Conservation (phyloP, 306 rosid species). For the Hylodesmum podocarpum region DNA sequence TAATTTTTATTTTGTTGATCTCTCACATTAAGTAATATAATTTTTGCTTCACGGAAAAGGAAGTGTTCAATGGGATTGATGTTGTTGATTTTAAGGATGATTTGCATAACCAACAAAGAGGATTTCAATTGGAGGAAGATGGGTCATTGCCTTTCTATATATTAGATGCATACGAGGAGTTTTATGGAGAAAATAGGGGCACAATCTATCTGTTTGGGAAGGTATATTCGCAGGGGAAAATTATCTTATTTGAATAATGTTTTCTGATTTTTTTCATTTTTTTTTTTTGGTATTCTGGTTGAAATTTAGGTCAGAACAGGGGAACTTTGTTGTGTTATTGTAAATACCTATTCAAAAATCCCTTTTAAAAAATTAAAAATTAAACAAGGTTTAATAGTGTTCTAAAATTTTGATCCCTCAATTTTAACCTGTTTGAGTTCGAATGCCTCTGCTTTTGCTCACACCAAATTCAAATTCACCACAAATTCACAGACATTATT, state of each 20-base stretch:
- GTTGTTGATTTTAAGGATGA: constrained; percentile 31
- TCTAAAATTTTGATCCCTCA: background rate
- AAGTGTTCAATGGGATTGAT: constrained; percentile 38
- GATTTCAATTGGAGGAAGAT: constrained; percentile 60
- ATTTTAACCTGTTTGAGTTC: background rate
- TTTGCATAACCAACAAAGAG: constrained; percentile 43
- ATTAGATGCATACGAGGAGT: constrained; percentile 87
- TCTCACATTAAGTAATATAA: no score
- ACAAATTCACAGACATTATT: background rate
- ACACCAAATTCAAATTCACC: background rate
- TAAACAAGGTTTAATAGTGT: constrained; percentile 27
- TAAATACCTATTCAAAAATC: no score
- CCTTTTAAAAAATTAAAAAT: no score
- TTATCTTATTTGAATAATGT: background rate
- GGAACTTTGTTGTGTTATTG: constrained; percentile 74
- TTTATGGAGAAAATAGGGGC: constrained; percentile 74
- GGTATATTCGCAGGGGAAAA: constrained; percentile 44
- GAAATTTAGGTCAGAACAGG: constrained; percentile 77
- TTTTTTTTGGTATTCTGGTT: constrained; percentile 29
- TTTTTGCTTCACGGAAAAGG: no score
- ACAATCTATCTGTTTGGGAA: constrained; percentile 87
- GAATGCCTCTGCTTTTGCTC: background rate
- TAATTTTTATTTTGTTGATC: no score
- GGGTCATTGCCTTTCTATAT: constrained; percentile 75
- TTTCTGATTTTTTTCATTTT: background rate